Conservation (phyloP, 352 stramenopile genomes). For the Pythium volutum region DNA sequence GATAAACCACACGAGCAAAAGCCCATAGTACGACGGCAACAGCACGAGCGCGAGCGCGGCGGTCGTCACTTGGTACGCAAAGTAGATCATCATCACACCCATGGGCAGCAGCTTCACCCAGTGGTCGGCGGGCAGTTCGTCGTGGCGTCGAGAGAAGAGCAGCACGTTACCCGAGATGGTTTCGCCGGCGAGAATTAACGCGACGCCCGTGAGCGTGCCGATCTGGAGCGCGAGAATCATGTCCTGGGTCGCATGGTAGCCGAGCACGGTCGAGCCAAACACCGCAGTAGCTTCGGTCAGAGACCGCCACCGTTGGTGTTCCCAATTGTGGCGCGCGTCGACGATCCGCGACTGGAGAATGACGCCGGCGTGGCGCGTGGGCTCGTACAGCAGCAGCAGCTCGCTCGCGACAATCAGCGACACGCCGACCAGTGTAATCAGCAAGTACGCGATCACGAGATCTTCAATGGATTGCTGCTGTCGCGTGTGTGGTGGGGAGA, state of each 20-base stretch:
- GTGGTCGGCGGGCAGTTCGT: constrained; percentile 59
- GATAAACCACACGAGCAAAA: constrained; percentile 48
- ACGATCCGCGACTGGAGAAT: constrained; percentile 72
- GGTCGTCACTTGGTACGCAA: constrained; percentile 48
- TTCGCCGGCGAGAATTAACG: constrained; percentile 59
- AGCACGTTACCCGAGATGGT: constrained; percentile 33
- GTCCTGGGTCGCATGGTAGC: constrained; percentile 53
- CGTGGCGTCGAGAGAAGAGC: constrained; percentile 26
- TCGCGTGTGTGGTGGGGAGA: not conserved
- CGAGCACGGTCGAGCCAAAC: constrained; percentile 52
- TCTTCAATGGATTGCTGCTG: constrained; percentile 48
- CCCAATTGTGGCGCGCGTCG: constrained; percentile 65
- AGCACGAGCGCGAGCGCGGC: constrained; percentile 41
- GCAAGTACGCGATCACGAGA: constrained; percentile 63
- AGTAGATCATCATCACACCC: constrained; percentile 63
- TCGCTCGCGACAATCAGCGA: constrained; percentile 79
- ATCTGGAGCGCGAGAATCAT: constrained; percentile 71
- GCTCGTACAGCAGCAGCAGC: constrained; percentile 63
- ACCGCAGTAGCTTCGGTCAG: constrained; percentile 56
- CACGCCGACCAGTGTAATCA: constrained; percentile 70
- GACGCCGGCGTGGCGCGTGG: constrained; percentile 54
- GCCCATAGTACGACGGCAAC: constrained; percentile 37
- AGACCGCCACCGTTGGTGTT: constrained; percentile 51
- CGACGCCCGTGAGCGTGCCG: constrained; percentile 57
- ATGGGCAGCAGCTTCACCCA: constrained; percentile 76